Base-by-base conservation (phyloP, 345 rosid genomes). In the thale cress (Arabidopsis thaliana) region DNA sequence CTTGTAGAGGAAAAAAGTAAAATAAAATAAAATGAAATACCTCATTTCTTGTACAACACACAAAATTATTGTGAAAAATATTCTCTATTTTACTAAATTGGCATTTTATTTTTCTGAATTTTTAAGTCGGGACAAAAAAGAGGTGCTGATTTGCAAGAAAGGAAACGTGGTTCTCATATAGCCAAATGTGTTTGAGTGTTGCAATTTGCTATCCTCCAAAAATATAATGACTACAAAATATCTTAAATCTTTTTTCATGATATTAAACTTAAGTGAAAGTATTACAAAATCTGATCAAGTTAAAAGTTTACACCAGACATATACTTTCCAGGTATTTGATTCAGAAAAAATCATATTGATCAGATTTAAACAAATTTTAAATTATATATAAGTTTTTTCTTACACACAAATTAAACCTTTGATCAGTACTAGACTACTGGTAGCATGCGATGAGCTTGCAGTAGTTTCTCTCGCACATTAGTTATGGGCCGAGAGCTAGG, bases 61-160 rank as follows among this genome's bases (percentile, higher is more conserved):
- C 69, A 60, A n/a, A 58, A 58, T 58, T 66, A 49, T 12, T 42
- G 3, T 46, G 4, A 16, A 41, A 50, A 22, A 63, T 30, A 23
- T 69, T 57, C 12, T 46, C 1, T 9, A 45, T 44, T 52, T 65
- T 52, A 33, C 53, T 40, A 30, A 40, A 8, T 46, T 70, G 51
- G 10, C 34, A 14, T 40, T 52, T 9, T 33, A 2, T 32, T 51
- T 20, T 13, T 3, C 1, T 22, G 13, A 65, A 16, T 53, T 1
- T 32, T 32, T 42, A 20, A 8, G 23, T 46, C 12, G 38, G 38
- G 48, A 51, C 69, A 76, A 59, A 44, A 53, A 67, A 24, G 64
- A 76, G 62, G 75, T 61, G 7, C 25, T n/a, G 34, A 52, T 76
- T 76, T 68, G 75, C 70, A 76, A 62, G 75, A 69, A 69, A 76